Evolutionary conservation across 768 basidiomycete genomes (phyloP).

Genomic region (Amanita exitialis): DNA sequence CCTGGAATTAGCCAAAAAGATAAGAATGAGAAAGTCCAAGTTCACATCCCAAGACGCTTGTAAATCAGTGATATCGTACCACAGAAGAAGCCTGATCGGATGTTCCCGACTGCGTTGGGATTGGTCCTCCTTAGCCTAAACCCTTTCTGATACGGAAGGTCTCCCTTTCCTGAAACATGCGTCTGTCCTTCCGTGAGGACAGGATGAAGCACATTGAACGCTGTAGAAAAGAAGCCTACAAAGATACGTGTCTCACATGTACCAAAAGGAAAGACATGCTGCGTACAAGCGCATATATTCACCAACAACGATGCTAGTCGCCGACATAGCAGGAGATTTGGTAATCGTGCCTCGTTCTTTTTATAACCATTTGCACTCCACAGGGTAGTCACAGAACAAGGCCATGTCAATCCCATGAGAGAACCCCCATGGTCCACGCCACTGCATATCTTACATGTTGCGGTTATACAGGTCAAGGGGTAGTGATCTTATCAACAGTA

Average conservation of each 20-base stretch:
- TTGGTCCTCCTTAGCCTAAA: not conserved
- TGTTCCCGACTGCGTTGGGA: not conserved
- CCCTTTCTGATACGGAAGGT: slow-evolving; percentile 3
- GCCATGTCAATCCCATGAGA: not conserved
- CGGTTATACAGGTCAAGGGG: slow-evolving; percentile 1
- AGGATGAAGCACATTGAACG: not conserved
- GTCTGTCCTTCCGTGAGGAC: not conserved
- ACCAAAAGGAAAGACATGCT: not conserved
- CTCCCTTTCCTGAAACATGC: slow-evolving; percentile 1
- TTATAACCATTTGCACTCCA: not conserved
- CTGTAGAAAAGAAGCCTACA: not conserved
- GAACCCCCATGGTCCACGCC: not conserved
- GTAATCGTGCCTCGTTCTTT: not conserved
- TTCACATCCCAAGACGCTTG: not conserved
- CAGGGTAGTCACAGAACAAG: not conserved
- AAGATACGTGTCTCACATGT: not conserved
- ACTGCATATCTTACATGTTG: not conserved
- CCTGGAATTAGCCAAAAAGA: not conserved
- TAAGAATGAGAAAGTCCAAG: not conserved
- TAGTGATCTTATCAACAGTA: not conserved
- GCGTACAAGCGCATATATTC: not conserved
- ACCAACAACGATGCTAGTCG: not conserved
- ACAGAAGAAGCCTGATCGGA: not conserved
- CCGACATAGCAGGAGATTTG: not conserved
- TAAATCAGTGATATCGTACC: not conserved